Conservation (phyloP, 345 rosid genomes). For the Linum lewisii region DNA sequence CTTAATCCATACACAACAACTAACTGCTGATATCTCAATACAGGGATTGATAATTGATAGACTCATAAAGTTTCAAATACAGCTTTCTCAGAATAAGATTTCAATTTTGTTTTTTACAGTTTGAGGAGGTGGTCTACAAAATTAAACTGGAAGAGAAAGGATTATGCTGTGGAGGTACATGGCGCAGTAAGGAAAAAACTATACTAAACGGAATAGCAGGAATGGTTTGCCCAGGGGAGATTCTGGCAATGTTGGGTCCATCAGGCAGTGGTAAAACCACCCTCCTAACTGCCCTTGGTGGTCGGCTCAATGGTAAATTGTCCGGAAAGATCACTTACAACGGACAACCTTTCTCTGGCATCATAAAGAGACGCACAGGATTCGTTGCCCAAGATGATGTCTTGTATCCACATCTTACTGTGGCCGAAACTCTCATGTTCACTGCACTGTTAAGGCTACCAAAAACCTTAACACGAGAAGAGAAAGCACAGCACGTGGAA, state of each 20-base stretch:
- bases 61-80: background rate
- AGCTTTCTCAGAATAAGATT: background rate
- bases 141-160: slow-evolving; percentile 54
- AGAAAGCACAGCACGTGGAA: slow-evolving; percentile 75
- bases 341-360: slow-evolving; percentile 72
- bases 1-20: background rate
- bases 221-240: slow-evolving; percentile 80
- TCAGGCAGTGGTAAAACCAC: slow-evolving; percentile 99
- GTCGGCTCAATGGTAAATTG: slow-evolving; percentile 63
- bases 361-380: slow-evolving; percentile 66
- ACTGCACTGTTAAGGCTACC: slow-evolving; percentile 89
- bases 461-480: slow-evolving; percentile 42
- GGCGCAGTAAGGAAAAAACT: slow-evolving; percentile 62
- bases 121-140: slow-evolving; percentile 87
- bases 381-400: slow-evolving; percentile 92
- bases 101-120: slow-evolving; percentile 34
- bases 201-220: slow-evolving; percentile 78
- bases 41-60: background rate
- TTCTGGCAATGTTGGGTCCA: slow-evolving; percentile 95
- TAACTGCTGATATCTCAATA: background rate
- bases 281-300: slow-evolving; percentile 92
- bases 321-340: slow-evolving; percentile 88
- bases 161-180: slow-evolving; percentile 37
- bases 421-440: slow-evolving; percentile 74
- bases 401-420: slow-evolving; percentile 88